A percentile compares a stretch with the other conserved stretches of the same genome.
These are phyloP conservation scores for Pyrrhoderma lamaoense DNA, from an alignment of 1,284 basidiomycete species.

Conservation along the genomic window DNA sequence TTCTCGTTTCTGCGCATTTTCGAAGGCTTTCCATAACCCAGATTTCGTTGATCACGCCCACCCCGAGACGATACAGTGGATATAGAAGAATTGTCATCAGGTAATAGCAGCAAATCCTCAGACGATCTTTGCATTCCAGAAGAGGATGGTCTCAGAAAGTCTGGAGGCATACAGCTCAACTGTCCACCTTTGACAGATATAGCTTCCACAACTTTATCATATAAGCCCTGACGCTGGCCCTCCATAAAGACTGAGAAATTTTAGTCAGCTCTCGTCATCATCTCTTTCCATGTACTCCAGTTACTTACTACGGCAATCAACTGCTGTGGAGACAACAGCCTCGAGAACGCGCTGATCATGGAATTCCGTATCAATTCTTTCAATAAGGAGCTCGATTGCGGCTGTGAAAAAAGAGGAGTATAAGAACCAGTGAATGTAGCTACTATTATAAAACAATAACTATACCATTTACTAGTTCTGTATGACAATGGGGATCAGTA, in stretches of 20 bases:
- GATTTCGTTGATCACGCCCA: slow-evolving; percentile 2
- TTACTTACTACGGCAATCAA: slow-evolving; percentile 48
- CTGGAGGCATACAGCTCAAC: slow-evolving; percentile 6
- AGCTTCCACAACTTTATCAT: not conserved
- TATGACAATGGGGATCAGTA: not conserved
- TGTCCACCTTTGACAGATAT: slow-evolving; percentile 5
- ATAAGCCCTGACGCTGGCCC: slow-evolving; percentile 4
- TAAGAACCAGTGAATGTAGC: not conserved
- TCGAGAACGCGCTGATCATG: slow-evolving; percentile 30
- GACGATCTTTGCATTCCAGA: not conserved
- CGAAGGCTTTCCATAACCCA: slow-evolving; percentile 9
- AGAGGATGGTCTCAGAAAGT: not conserved
- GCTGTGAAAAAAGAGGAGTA: slow-evolving; percentile 22
- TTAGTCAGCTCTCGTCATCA: not conserved
- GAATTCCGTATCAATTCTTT: slow-evolving; percentile 31
- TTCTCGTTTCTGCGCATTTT: slow-evolving; percentile 5
- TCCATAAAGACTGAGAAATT: slow-evolving; percentile 13
- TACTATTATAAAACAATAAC: slow-evolving; percentile 5
- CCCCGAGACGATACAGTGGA: not conserved
- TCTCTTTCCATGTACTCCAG: slow-evolving; percentile 34
- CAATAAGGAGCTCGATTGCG: slow-evolving; percentile 32
- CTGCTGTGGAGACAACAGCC: slow-evolving; percentile 41
- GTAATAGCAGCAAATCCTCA: not conserved
- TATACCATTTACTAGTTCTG: slow-evolving; percentile 10
- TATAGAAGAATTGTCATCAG: slow-evolving; percentile 1